Evolutionary conservation across 179 eudicot genomes (phyloP).

Genomic region (Vitellaria paradoxa): DNA sequence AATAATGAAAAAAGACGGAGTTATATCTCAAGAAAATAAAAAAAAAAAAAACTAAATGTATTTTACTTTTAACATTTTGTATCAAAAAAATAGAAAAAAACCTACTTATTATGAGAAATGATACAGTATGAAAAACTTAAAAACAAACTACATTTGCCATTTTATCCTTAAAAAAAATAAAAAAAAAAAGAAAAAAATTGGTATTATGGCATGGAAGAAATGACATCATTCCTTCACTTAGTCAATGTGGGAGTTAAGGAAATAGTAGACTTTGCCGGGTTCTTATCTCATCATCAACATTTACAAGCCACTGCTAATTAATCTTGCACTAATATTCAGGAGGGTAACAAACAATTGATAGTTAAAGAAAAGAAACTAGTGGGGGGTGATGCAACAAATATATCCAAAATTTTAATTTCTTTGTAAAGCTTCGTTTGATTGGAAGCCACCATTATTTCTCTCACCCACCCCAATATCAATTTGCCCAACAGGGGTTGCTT

Average conservation of each 20-base stretch:
- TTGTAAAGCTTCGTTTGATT: background rate
- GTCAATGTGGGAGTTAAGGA: constrained; percentile 14
- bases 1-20: no score
- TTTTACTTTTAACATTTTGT: no score
- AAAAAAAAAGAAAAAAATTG: no score
- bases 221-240: constrained; percentile 6
- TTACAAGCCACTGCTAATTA: constrained; percentile 6
- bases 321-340: no score
- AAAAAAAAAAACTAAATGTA: no score
- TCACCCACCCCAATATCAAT: constrained; percentile 3
- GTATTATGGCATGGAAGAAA: background rate
- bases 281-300: constrained; percentile 6
- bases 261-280: background rate
- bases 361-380: background rate
- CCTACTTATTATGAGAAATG: no score
- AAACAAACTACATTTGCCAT: no score
- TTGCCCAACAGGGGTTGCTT: background rate
- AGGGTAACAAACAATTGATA: no score
- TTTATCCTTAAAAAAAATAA: no score
- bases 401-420: background rate
- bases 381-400: background rate
- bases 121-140: no score
- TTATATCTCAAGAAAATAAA: no score
- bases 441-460: background rate
- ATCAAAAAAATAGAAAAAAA: no score